Evolutionary conservation across 495 filamentous ascomycete species (phyloP).

Genomic region (Penicillium waksmanii): DNA sequence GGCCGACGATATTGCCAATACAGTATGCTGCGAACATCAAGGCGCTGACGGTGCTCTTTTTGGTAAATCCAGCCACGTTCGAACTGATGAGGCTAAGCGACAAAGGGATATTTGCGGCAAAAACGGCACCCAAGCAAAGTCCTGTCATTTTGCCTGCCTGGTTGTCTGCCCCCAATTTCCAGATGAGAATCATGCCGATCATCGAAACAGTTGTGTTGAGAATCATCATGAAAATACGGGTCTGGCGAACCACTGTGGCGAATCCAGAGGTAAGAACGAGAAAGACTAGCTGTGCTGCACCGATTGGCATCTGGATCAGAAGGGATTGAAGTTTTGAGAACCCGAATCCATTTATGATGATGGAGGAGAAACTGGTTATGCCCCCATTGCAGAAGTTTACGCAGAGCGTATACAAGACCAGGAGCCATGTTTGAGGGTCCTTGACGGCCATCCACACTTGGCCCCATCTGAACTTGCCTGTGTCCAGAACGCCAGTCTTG

Average conservation of each 20-base stretch:
- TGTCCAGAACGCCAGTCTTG: constrained; percentile 60
- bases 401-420: constrained; percentile 42
- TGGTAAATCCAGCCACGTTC: constrained; percentile 69
- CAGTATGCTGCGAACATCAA: constrained; percentile 44
- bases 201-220: constrained; percentile 38
- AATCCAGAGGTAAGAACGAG: constrained; percentile 37
- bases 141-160: constrained; percentile 55
- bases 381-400: constrained; percentile 52
- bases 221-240: constrained; percentile 41
- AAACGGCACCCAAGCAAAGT: constrained; percentile 56
- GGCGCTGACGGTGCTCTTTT: constrained; percentile 55
- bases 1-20: constrained; percentile 43
- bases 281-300: constrained; percentile 43
- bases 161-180: constrained; percentile 55
- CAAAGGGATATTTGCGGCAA: constrained; percentile 59
- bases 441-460: constrained; percentile 55
- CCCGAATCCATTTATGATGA: constrained; percentile 47
- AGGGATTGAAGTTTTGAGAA: constrained; percentile 41
- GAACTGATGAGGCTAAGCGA: constrained; percentile 58
- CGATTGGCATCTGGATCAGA: constrained; percentile 40
- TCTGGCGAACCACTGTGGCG: constrained; percentile 30
- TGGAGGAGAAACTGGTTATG: constrained; percentile 47
- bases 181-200: constrained; percentile 61
- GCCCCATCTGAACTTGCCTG: constrained; percentile 59
- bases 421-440: constrained; percentile 55